phyloP scores from a whole-genome alignment of 2,329 filamentous ascomycete species.

The Botrytis squamosa region DNA sequence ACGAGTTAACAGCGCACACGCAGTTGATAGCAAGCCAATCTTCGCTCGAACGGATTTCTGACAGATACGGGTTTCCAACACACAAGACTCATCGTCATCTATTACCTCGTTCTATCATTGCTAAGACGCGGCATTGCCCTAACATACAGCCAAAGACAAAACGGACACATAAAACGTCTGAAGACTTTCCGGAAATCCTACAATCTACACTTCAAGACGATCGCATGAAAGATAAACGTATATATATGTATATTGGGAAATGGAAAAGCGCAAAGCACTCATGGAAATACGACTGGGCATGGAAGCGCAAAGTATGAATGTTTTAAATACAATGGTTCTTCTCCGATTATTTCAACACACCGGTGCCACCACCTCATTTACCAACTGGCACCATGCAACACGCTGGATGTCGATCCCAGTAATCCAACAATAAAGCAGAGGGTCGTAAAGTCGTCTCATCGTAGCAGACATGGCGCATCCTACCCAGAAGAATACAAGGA shows the following conservation, averaged over 20 bases:
- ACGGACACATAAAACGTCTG: background rate
- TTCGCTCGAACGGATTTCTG: background rate
- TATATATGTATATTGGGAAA: background rate
- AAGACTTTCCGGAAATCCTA: background rate
- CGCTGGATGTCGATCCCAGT: background rate
- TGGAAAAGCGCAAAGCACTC: background rate
- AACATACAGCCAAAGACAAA: background rate
- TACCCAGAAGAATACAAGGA: constrained; percentile 24
- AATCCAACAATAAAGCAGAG: constrained; percentile 14
- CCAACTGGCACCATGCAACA: constrained; percentile 9
- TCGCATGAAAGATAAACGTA: background rate
- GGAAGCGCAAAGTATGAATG: constrained; percentile 6
- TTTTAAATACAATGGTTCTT: constrained; percentile 21
- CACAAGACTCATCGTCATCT: background rate
- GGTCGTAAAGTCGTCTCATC: constrained; percentile 34
- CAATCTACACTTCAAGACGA: background rate
- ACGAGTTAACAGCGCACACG: background rate
- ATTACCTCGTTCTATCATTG: background rate
- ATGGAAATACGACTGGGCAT: background rate
- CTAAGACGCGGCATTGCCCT: background rate
- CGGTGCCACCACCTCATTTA: constrained; percentile 7
- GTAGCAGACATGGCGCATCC: constrained; percentile 24
- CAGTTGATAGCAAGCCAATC: background rate
- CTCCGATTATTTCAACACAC: constrained; percentile 11
- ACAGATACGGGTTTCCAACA: background rate